Percentiles rank a stretch among this genome's conserved stretches.
Conservation (phyloP, 306 rosid genomes). For the Casuarina glauca region DNA sequence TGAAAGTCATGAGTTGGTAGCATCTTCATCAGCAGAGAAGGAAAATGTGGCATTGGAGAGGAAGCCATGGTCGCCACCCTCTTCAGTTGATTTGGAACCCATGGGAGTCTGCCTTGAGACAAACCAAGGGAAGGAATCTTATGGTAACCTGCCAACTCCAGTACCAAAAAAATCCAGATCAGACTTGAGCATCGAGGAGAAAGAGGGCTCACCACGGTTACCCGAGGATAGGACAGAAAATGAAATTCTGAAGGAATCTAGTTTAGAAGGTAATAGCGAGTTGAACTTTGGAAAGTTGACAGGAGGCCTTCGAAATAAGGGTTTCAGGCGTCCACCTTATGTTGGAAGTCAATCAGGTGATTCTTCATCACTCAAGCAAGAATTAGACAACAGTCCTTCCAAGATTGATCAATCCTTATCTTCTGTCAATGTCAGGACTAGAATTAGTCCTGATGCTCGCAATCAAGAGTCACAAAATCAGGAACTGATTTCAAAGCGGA, state of each 20-base stretch:
- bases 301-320: constrained; percentile 87
- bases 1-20: constrained; percentile 35
- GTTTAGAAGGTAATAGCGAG: constrained; percentile 41
- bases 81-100: constrained; percentile 38
- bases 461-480: constrained; percentile 37
- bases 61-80: constrained; percentile 35
- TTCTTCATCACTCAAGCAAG: constrained; percentile 32
- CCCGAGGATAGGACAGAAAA: constrained; percentile 34
- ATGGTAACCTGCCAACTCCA: constrained; percentile 38
- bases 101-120: constrained; percentile 35
- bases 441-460: constrained; percentile 36
- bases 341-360: constrained; percentile 34
- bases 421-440: constrained; percentile 32
- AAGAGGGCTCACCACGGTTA: constrained; percentile 23
- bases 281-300: constrained; percentile 60
- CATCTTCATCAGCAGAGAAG: constrained; percentile 47
- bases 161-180: constrained; percentile 29
- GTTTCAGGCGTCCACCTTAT: constrained; percentile 47
- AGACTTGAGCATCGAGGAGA: constrained; percentile 25
- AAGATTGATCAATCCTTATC: constrained; percentile 46
- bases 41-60: constrained; percentile 36
- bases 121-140: constrained; percentile 31
- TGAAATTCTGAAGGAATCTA: constrained; percentile 34
- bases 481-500: constrained; percentile 37
- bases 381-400: constrained; percentile 28